These are phyloP conservation scores for Colletotrichum aenigma DNA, from an alignment of 2,329 filamentous ascomycete genomes.

Conservation along the genomic window DNA sequence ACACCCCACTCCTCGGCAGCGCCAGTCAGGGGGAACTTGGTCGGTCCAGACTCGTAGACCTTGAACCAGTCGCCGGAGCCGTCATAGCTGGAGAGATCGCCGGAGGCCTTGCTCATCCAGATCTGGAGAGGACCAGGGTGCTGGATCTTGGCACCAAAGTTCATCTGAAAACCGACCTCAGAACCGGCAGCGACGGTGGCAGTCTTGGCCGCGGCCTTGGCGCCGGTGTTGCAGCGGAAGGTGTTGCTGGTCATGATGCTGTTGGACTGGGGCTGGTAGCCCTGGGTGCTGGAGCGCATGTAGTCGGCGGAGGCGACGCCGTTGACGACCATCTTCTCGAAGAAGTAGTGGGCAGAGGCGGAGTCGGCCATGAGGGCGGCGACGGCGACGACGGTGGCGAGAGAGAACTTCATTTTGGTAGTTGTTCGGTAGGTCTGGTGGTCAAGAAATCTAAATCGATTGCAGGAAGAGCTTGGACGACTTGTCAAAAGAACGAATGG, in stretches of 20 bases:
- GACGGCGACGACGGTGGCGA: not conserved
- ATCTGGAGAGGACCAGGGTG: constrained; percentile 7
- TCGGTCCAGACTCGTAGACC: constrained; percentile 17
- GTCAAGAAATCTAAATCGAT: not conserved
- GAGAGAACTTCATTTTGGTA: not conserved
- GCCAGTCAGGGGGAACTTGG: not conserved
- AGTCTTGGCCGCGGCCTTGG: not conserved
- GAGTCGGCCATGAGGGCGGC: not conserved
- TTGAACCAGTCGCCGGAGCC: constrained; percentile 29
- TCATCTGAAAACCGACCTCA: constrained; percentile 7
- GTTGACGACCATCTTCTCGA: constrained; percentile 23
- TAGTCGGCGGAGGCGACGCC: constrained; percentile 18
- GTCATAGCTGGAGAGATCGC: constrained; percentile 16
- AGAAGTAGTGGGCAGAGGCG: constrained; percentile 23
- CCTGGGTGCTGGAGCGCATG: constrained; percentile 9
- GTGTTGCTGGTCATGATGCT: not conserved
- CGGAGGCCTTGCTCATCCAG: constrained; percentile 13
- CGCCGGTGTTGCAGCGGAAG: constrained; percentile 3
- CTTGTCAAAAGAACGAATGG: not conserved
- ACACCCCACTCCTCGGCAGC: not conserved
- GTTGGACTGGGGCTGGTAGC: not conserved
- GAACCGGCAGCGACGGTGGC: not conserved
- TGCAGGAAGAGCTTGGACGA: not conserved
- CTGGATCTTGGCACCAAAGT: not conserved
- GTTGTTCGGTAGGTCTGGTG: not conserved